Evolutionary conservation across 768 basidiomycete genomes (phyloP), one percentile per base, ranked within the genome.

Genomic region (Epithele typhae): DNA sequence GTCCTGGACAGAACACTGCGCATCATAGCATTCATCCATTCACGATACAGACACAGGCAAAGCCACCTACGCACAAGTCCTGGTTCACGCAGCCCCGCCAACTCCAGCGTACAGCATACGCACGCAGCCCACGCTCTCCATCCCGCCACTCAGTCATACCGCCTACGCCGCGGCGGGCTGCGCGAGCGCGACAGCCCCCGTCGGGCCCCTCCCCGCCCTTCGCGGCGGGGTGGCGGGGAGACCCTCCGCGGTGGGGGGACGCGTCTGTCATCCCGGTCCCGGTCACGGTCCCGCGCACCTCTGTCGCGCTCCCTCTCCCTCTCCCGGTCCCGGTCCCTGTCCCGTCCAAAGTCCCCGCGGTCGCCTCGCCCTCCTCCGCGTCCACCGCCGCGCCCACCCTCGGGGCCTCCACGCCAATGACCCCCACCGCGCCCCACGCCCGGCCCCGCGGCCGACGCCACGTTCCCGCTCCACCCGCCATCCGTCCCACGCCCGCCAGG

Each of bases 331-430:
- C 55, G 46, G 18, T 50, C 50, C 18, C 46, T 66, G 42, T 43
- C 42, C 19, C 42, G 14, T 11, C 56, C 65, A 19, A 58, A 55
- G 37, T 52, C 63, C 17, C 51, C 42, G 5, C 49, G 56, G 1
- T 59, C 57, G 30, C 56, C n/a, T 5, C 32, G 17, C 12, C 32
- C 58, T 1, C 57, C 55, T 30, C 65, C 66, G 15, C 67, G 62
- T 5, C 73, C 72, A 3, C 76, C 71, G 2, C 76, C 67, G 4
- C 73, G 66, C 25, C 77, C 70, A 25, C 77, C 67, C 23, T 70
- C 75, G 1, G 86, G 84, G 14, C 74, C 81, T 0, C 86, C 87
- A 35, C 87, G 73, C 84, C 85, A 88, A 63, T 87, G 84, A 33
- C 67, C 68, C 18, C 61, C 65, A 1, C 81, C 79, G 37, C 81